phyloP scores from a whole-genome alignment of 805 yeast genomes.

The Candida parachauliodes region DNA sequence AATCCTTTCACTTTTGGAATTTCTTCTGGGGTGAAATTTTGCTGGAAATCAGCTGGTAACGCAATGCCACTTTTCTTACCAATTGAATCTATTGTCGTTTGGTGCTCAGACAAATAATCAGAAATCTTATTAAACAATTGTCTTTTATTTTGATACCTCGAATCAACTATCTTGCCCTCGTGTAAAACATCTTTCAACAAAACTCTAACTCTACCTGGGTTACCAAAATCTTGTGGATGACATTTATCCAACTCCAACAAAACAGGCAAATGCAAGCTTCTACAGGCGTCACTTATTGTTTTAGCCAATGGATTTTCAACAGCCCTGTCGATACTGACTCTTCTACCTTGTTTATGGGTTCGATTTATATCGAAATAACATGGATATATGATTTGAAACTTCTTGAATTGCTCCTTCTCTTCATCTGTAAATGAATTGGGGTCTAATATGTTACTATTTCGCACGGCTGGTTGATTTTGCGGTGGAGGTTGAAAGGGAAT shows the following conservation, averaged over 20 bases:
- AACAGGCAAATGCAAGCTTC: slow-evolving; percentile 33
- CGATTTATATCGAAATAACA: slow-evolving; percentile 84
- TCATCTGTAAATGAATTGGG: slow-evolving; percentile 44
- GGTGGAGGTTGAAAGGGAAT: slow-evolving; percentile 21
- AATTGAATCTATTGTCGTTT: slow-evolving; percentile 64
- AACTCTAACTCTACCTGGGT: slow-evolving; percentile 93
- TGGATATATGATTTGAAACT: slow-evolving; percentile 79
- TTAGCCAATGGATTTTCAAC: slow-evolving; percentile 87
- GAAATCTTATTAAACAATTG: slow-evolving; percentile 59
- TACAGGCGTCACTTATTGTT: slow-evolving; percentile 72
- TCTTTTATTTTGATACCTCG: slow-evolving; percentile 49
- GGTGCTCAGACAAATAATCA: slow-evolving; percentile 58
- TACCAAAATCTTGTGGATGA: slow-evolving; percentile 97
- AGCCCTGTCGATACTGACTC: slow-evolving; percentile 65
- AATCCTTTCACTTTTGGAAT: slow-evolving; percentile 82
- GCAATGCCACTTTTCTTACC: slow-evolving; percentile 49
- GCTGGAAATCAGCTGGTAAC: slow-evolving; percentile 56
- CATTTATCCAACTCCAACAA: slow-evolving; percentile 75
- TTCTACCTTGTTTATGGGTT: slow-evolving; percentile 76
- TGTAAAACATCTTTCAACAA: slow-evolving; percentile 44
- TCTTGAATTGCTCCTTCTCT: slow-evolving; percentile 60
- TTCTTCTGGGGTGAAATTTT: slow-evolving; percentile 48
- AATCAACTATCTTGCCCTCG: slow-evolving; percentile 35
- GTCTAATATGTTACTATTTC: slow-evolving; percentile 26
- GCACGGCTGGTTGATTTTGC: slow-evolving; percentile 7